Evolutionary conservation across 352 stramenopile species (phyloP).

Genomic region (Phytophthora hibernalis): DNA sequence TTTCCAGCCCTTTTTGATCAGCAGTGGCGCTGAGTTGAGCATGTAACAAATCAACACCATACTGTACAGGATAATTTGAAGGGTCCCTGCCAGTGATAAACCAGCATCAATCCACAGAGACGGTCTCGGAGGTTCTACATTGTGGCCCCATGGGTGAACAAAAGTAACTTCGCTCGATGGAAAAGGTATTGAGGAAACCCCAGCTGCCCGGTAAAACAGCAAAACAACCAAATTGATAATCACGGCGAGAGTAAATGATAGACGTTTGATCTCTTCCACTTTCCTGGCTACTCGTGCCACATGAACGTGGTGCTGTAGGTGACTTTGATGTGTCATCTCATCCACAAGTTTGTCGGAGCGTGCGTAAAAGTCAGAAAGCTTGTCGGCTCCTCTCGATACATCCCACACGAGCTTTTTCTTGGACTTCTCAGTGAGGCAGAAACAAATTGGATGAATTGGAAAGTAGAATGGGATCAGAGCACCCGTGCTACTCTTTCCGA

Average conservation of each 20-base stretch:
- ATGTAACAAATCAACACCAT: slow-evolving; percentile 66
- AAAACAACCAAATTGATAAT: slow-evolving; percentile 68
- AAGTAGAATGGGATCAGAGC: slow-evolving; percentile 73
- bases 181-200: slow-evolving; percentile 62
- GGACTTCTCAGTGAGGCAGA: slow-evolving; percentile 73
- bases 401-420: slow-evolving; percentile 77
- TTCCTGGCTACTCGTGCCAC: slow-evolving; percentile 48
- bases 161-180: slow-evolving; percentile 49
- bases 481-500: slow-evolving; percentile 5
- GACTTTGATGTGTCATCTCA: slow-evolving; percentile 77
- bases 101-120: slow-evolving; percentile 47
- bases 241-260: slow-evolving; percentile 60
- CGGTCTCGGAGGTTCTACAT: slow-evolving; percentile 23
- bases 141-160: slow-evolving; percentile 25
- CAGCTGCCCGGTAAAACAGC: slow-evolving; percentile 65
- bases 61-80: slow-evolving; percentile 61
- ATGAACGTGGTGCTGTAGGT: slow-evolving; percentile 43
- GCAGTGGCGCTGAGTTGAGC: slow-evolving; percentile 67
- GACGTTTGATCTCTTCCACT: slow-evolving; percentile 55
- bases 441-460: slow-evolving; percentile 77
- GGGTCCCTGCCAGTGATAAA: slow-evolving; percentile 51
- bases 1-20: slow-evolving; percentile 80
- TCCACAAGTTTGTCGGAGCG: slow-evolving; percentile 74
- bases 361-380: slow-evolving; percentile 72
- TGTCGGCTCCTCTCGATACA: slow-evolving; percentile 64